These are phyloP conservation scores for Wickerhamomyces strasburgensis DNA, from an alignment of 805 yeast genomes.

Conservation along the genomic window DNA sequence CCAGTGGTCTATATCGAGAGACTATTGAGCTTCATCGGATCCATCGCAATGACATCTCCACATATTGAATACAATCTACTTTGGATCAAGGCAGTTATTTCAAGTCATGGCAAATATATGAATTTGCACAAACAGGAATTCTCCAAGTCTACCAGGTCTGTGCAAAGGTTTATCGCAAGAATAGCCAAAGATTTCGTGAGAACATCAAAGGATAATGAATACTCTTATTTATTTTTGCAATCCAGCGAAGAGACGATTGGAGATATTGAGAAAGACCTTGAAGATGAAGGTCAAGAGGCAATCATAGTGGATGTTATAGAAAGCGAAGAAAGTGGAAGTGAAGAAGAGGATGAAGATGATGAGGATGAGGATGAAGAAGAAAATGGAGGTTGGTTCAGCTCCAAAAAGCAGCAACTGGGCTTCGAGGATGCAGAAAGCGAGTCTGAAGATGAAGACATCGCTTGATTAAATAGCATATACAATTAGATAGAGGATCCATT, in stretches of 20 bases:
- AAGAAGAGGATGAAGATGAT: slow-evolving; percentile 9
- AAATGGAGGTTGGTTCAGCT: slow-evolving; percentile 25
- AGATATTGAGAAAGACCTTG: slow-evolving; percentile 11
- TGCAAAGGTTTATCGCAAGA: slow-evolving; percentile 71
- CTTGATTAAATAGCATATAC: not conserved
- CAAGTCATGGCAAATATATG: slow-evolving; percentile 75
- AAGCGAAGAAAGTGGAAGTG: slow-evolving; percentile 14
- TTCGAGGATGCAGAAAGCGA: slow-evolving; percentile 7
- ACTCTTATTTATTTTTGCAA: slow-evolving; percentile 48
- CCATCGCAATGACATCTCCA: slow-evolving; percentile 59
- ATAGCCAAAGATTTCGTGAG: slow-evolving; percentile 68
- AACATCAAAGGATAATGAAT: slow-evolving; percentile 48
- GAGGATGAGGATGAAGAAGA: slow-evolving; percentile 18
- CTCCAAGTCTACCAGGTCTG: slow-evolving; percentile 56
- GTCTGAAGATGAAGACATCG: slow-evolving; percentile 9
- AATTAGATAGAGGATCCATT: too few relatives aligned
- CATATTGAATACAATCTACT: slow-evolving; percentile 80
- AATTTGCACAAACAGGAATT: slow-evolving; percentile 56
- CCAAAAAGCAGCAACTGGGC: slow-evolving; percentile 8
- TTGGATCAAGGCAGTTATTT: slow-evolving; percentile 71
- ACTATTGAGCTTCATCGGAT: slow-evolving; percentile 64
- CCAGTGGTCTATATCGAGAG: slow-evolving; percentile 75
- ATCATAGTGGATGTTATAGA: slow-evolving; percentile 9
- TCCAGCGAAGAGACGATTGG: slow-evolving; percentile 24
- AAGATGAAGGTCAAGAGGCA: slow-evolving; percentile 11